Evolutionary conservation across 2,329 filamentous ascomycete genomes (phyloP).

Genomic region (Magnaporthiopsis rhizophila): DNA sequence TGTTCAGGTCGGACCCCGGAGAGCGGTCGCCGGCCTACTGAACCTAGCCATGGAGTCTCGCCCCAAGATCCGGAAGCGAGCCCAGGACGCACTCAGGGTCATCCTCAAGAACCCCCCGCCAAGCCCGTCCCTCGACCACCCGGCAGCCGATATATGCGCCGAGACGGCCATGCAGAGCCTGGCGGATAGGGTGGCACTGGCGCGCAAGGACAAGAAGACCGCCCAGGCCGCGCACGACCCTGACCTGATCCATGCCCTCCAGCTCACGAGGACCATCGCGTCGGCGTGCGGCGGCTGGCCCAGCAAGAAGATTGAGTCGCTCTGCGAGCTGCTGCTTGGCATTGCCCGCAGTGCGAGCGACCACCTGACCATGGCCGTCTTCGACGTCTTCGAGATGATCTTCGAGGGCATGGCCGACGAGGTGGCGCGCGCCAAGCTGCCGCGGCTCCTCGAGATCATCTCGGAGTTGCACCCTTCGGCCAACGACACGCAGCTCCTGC

Average conservation of each 20-base stretch:
- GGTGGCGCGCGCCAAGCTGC: constrained; percentile 80
- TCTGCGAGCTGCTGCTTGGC: constrained; percentile 81
- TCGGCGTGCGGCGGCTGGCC: constrained; percentile 89
- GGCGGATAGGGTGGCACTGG: constrained; percentile 52
- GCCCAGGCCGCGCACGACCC: constrained; percentile 62
- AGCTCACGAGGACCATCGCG: constrained; percentile 85
- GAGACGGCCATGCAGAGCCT: constrained; percentile 80
- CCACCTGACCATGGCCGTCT: constrained; percentile 91
- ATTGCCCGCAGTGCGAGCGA: constrained; percentile 90
- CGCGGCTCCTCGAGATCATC: constrained; percentile 83
- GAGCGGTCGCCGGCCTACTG: constrained; percentile 79
- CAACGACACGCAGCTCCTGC: constrained; percentile 89
- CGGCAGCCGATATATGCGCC: constrained; percentile 92
- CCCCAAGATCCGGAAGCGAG: constrained; percentile 89
- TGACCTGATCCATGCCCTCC: constrained; percentile 80
- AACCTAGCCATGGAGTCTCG: constrained; percentile 77
- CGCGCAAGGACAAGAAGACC: constrained; percentile 62
- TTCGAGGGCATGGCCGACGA: constrained; percentile 90
- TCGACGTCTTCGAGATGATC: constrained; percentile 96
- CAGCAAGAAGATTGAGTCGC: constrained; percentile 84
- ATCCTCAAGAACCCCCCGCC: constrained; percentile 81
- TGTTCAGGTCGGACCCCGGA: constrained; percentile 74
- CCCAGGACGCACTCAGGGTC: constrained; percentile 78
- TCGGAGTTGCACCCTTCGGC: constrained; percentile 83
- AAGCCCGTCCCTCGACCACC: constrained; percentile 87